phyloP scores from a whole-genome alignment of 257 asterid genomes.

The Jacaranda copaia region DNA sequence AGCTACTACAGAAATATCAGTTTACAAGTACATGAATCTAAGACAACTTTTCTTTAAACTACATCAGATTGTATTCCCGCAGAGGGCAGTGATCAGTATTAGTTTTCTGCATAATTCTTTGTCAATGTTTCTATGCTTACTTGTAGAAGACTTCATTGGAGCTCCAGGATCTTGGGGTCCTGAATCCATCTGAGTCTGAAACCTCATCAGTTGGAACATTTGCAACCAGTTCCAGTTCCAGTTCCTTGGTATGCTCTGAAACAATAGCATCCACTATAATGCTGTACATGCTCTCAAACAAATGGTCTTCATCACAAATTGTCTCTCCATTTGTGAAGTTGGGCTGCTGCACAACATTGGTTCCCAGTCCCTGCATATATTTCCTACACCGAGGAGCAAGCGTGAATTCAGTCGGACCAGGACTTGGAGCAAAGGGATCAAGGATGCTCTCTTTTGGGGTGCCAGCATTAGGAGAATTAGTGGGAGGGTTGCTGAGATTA shows the following conservation, averaged over 20 bases:
- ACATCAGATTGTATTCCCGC: neutral
- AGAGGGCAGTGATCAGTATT: conserved; percentile 38
- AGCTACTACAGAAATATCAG: neutral
- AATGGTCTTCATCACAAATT: conserved; percentile 41
- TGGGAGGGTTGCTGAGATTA: neutral
- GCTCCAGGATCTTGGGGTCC: conserved; percentile 62
- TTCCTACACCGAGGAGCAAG: conserved; percentile 54
- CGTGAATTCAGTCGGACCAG: conserved; percentile 47
- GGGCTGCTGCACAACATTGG: conserved; percentile 50
- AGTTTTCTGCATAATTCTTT: conserved; percentile 64
- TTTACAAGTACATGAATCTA: neutral
- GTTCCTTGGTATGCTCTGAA: conserved; percentile 43
- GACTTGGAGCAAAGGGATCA: conserved; percentile 67
- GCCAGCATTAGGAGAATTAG: conserved; percentile 29
- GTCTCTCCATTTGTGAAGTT: conserved; percentile 34
- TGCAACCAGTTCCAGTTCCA: neutral
- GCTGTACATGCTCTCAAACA: conserved; percentile 47
- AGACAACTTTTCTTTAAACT: conserved; percentile 14
- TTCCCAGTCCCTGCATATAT: conserved; percentile 35
- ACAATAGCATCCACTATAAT: conserved; percentile 52
- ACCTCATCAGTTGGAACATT: conserved; percentile 15
- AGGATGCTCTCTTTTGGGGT: conserved; percentile 49
- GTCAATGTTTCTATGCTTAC: conserved; percentile 45
- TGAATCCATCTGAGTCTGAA: conserved; percentile 44
- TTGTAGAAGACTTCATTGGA: conserved; percentile 46